A percentile compares a stretch with the other conserved stretches of the same genome.
Conservation (phyloP, 2,329 filamentous ascomycete genomes). For the Tolypocladium amazonense region DNA sequence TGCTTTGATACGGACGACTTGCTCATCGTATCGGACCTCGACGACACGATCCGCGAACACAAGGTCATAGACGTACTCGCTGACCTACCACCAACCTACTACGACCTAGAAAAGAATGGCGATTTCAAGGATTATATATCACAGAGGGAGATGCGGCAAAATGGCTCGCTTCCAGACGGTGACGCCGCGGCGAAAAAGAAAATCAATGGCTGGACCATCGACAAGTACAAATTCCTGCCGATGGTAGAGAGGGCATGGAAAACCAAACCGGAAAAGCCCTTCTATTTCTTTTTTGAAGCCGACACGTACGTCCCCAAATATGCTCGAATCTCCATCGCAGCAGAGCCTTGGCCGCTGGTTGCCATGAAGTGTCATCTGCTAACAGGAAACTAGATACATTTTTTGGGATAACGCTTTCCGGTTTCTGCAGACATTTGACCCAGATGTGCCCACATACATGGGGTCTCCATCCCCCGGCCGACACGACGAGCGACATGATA, state of each 20-base stretch:
- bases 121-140: neutral
- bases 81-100: neutral
- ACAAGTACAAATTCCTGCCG: conserved; percentile 14
- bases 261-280: conserved; percentile 34
- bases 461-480: neutral
- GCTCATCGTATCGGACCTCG: conserved; percentile 40
- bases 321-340: neutral
- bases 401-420: neutral
- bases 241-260: conserved; percentile 41
- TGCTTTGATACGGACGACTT: conserved; percentile 31
- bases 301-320: conserved; percentile 32
- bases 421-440: neutral
- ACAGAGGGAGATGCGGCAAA: neutral
- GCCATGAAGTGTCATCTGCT: neutral
- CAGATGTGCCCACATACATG: neutral
- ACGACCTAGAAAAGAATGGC: neutral
- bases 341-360: no score
- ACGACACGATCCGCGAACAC: conserved; percentile 31
- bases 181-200: neutral
- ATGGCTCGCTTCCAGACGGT: neutral
- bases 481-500: neutral
- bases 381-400: neutral
- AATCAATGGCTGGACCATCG: neutral
- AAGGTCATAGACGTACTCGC: conserved; percentile 31
- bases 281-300: conserved; percentile 46